Evolutionary conservation across 805 yeast genomes (phyloP).

Genomic region (Candida qinlingensis): DNA sequence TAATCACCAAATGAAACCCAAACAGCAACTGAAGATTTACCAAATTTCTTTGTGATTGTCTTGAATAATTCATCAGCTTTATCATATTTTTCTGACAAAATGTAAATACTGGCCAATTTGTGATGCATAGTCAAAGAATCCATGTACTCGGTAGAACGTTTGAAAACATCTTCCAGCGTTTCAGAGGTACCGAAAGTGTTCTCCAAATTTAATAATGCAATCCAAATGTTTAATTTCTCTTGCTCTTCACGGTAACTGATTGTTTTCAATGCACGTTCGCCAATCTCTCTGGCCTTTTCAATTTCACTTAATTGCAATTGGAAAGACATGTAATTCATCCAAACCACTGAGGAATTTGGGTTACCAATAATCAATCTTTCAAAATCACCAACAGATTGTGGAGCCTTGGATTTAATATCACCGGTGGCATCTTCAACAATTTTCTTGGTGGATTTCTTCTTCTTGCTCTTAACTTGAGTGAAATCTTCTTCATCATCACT

Average conservation of each 20-base stretch:
- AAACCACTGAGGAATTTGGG: slow-evolving; percentile 87
- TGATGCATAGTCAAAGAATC: slow-evolving; percentile 80
- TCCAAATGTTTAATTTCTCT: slow-evolving; percentile 93
- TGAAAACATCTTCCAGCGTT: slow-evolving; percentile 72
- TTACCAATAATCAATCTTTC: slow-evolving; percentile 88
- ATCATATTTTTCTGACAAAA: slow-evolving; percentile 63
- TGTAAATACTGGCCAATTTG: slow-evolving; percentile 70
- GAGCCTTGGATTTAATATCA: slow-evolving; percentile 76
- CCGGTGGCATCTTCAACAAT: slow-evolving; percentile 76
- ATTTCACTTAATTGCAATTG: slow-evolving; percentile 90
- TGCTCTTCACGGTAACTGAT: slow-evolving; percentile 88
- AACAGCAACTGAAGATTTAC: slow-evolving; percentile 55
- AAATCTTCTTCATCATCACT: slow-evolving; percentile 49
- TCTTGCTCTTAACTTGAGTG: slow-evolving; percentile 39
- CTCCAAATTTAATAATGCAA: slow-evolving; percentile 90
- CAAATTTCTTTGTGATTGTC: slow-evolving; percentile 73
- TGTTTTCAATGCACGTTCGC: slow-evolving; percentile 85
- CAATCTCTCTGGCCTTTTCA: slow-evolving; percentile 92
- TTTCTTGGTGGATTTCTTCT: slow-evolving; percentile 35
- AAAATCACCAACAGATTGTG: slow-evolving; percentile 87
- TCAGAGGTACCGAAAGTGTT: slow-evolving; percentile 88
- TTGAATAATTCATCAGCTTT: slow-evolving; percentile 68
- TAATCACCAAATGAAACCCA: slow-evolving; percentile 84
- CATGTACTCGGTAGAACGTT: slow-evolving; percentile 85
- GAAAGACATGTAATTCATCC: slow-evolving; percentile 99